Evolutionary conservation across 2,329 filamentous ascomycete species (phyloP).

Genomic region (Verticillium alfalfae): DNA sequence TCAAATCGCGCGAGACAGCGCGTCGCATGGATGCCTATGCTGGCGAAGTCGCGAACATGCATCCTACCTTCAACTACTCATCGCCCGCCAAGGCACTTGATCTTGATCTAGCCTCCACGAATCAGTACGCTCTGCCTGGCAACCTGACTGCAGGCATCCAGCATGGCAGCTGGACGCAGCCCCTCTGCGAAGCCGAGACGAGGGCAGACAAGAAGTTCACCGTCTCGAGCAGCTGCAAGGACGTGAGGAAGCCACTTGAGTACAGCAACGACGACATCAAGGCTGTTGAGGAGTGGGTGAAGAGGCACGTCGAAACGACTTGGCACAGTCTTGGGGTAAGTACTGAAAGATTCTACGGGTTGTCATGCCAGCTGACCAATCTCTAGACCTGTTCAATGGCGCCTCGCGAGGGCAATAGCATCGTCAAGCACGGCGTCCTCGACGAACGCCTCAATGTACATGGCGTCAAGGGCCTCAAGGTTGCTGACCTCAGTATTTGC

Average conservation of each 20-base stretch:
- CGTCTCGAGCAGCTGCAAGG: conserved; percentile 60
- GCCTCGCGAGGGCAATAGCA: conserved; percentile 68
- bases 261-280: conserved; percentile 61
- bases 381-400: conserved; percentile 68
- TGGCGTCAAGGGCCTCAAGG: conserved; percentile 71
- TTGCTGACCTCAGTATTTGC: conserved; percentile 70
- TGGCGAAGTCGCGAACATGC: conserved; percentile 63
- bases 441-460: conserved; percentile 75
- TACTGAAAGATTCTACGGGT: background rate
- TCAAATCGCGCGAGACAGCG: conserved; percentile 76
- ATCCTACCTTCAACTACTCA: conserved; percentile 69
- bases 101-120: conserved; percentile 70
- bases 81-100: conserved; percentile 65
- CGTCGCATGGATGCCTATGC: conserved; percentile 73
- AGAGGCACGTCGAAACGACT: conserved; percentile 70
- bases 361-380: background rate
- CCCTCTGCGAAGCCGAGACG: conserved; percentile 47
- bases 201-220: conserved; percentile 33
- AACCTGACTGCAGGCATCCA: conserved; percentile 68
- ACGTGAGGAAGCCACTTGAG: conserved; percentile 56
- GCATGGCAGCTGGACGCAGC: conserved; percentile 66
- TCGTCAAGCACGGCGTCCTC: conserved; percentile 74
- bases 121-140: conserved; percentile 67
- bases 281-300: conserved; percentile 64
- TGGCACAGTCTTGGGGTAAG: conserved; percentile 58